Base-by-base conservation (phyloP, 2,329 filamentous ascomycete species). In the Karstenula rhodostoma region DNA sequence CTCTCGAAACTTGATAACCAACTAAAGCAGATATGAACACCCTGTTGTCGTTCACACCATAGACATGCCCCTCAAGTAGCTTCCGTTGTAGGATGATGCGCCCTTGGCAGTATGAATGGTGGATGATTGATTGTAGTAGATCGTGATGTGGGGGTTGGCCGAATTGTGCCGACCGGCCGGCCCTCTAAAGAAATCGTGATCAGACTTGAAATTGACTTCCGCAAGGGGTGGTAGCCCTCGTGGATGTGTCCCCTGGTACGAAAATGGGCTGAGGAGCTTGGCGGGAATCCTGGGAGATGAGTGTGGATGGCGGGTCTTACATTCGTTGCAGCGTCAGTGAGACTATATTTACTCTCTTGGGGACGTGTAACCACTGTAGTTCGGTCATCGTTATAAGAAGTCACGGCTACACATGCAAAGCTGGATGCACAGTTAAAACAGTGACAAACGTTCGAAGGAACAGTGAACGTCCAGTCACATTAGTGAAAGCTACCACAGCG, bases 311-410 rank as follows among this genome's bases (percentile, higher is more conserved):
- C 2, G 47, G n/a, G 55, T 53, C 50, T 53, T 50, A 44, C 33
- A 25, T 32, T 29, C 32, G 42, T 62, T 61, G 42, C 57, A 54
- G 59, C 62, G n/a, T 50, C 25, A 32, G 19, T 62, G 51, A 65
- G 57, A 62, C 60, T 42, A 9, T 27, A 7, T 32, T n/a, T n/a
- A 22, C 10, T 54, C 25, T 32, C 17, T 32, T 29, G 17, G 22
- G 8, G 27, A 27, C 25, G 51, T 44, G 17, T 44, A 12, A 44
- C 51, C 23, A 22, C 13, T 8, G 5, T 9, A 40, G 3, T 22
- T 13, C 12, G 17, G 7, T 17, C 2, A n/a, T 54, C n/a, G n/a
- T 22, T 25, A 33, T 8, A 51, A 15, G 19, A 17, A 40, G 22
- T 27, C 40, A 44, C 25, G 15, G 25, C 40, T 40, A 44, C 32